Evolutionary conservation across 176 grass and related monocot genomes (phyloP), one percentile per base, ranked within the genome.

Genomic region (Cenchrus americanus): DNA sequence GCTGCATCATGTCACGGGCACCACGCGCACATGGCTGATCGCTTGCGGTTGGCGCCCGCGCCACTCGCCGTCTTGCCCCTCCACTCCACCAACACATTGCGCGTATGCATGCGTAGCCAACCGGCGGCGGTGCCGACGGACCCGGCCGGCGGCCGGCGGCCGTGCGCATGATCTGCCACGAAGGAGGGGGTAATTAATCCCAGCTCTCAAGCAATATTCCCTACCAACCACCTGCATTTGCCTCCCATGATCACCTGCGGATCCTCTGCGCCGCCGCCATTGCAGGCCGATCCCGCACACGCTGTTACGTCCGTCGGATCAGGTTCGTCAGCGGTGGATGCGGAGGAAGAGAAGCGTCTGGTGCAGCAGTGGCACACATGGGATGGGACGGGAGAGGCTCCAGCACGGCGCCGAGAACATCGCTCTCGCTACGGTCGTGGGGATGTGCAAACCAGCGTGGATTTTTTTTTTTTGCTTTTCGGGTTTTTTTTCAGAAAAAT

Each of bases 321-420:
- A 23, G 14, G 0, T 2, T 1, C 23, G 65, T 82, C 72, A 5
- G 82, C 88, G 58, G 58, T 18, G 7, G 0, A 0, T 0, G 3
- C 8, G 10, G 8, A 11, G 2, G 21, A 8, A 11, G 7, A 12
- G 1, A 48, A 65, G 22, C 0, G n/a, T n/a, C 11, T 1, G 10
- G 23, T 13, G 71, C 30, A 6, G 0, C n/a, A 3, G 15, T 2
- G 8, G 8, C 12, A 18, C 5, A 65, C 73, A 73, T 43, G 19
- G 79, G 78, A 90, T 86, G 13, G 14, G 78, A 90, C 82, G 13
- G 14, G 65, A 22, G 65, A 22, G 23, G 26, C 83, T 73, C 78
- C 88, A 86, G 55, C 83, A 65, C 43, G 66, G 66, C 83, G 82
- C 73, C 79, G 66, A 51, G 66, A 86, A 78, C 88, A 42, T 82